Base-by-base conservation (phyloP, 1,284 basidiomycete species). In the Microbotryum violaceum region DNA sequence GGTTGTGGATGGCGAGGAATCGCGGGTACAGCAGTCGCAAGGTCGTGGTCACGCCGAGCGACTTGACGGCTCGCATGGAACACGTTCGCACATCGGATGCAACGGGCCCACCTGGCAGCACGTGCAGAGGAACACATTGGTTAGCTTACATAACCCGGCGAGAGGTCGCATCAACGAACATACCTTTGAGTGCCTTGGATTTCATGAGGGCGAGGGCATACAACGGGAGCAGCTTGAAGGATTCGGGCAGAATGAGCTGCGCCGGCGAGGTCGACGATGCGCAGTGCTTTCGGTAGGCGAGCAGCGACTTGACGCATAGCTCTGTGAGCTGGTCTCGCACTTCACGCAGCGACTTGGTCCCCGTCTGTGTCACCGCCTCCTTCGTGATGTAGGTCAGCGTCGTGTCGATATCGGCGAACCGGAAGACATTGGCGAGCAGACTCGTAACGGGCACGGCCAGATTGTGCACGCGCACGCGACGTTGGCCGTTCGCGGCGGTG, bases 51-150 rank as follows among this genome's bases (percentile, higher is more conserved):
- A 87, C 83, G 48, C 84, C 79, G 77, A 86, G 82, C 0, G 83
- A 82, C 65, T 85, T 82, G 53, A 96, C 79, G 63, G 84, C 82
- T 64, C 92, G 87, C 66, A 87, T 85, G 73, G 88, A 84, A 74
- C 87, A 89, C 61, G 91, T 90, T 58, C 96, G 87, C 21, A 96
- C 91, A 71, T 98, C 96, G 18, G 92, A 87, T 6, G 89, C 86
- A 51, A 98, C 92, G 6, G 70, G 62, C 3, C 72, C 71, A 25
- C 70, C 70, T 68, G n/a, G 5, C 21, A 53, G 10, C n/a, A n/a
- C n/a, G 27, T 5, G 20, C 18, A 18, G 6, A 45, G n/a, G 2
- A n/a, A 6, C 16, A 16, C 29, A 3, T 21, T 6, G 42, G 14
- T 16, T 14, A 27, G 27, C 10, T 46, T 48, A 14, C 42, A 10